Evolutionary conservation across 768 basidiomycete genomes (phyloP).

Genomic region (Russula virescens): DNA sequence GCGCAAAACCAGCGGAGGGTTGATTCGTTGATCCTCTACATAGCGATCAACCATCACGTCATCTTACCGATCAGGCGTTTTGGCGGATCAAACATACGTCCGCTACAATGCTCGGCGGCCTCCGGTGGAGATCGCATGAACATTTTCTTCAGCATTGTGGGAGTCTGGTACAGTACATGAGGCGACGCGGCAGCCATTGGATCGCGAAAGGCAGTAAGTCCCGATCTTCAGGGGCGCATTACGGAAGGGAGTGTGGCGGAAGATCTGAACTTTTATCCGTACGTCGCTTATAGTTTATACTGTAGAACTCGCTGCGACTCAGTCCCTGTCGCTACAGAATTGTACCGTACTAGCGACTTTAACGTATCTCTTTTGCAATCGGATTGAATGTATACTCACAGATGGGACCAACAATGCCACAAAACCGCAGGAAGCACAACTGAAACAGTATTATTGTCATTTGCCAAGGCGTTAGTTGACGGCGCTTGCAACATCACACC

Average conservation of each 20-base stretch:
- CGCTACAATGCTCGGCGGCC: slow-evolving; percentile 7
- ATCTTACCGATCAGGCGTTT: neutral
- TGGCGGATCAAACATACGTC: neutral
- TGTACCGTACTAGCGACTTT: neutral
- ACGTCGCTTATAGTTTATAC: too few species aligned
- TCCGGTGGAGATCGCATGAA: slow-evolving; percentile 4
- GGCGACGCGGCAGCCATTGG: neutral
- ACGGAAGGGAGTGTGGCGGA: slow-evolving; percentile 4
- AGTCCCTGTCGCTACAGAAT: neutral
- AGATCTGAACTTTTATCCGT: slow-evolving; percentile 3
- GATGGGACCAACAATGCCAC: neutral
- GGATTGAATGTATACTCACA: neutral
- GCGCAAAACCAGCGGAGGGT: neutral
- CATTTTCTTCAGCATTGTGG: neutral
- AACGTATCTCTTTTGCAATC: neutral
- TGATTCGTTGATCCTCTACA: neutral
- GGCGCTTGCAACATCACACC: neutral
- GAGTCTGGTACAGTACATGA: neutral
- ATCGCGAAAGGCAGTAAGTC: neutral
- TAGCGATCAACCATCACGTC: neutral
- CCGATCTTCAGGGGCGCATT: neutral
- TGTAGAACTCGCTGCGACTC: slow-evolving; percentile 15
- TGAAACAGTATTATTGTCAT: neutral
- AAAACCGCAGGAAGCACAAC: neutral
- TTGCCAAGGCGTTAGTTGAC: neutral